Conservation (phyloP, 495 filamentous ascomycete genomes). For the Hypoxylon fragiforme region DNA sequence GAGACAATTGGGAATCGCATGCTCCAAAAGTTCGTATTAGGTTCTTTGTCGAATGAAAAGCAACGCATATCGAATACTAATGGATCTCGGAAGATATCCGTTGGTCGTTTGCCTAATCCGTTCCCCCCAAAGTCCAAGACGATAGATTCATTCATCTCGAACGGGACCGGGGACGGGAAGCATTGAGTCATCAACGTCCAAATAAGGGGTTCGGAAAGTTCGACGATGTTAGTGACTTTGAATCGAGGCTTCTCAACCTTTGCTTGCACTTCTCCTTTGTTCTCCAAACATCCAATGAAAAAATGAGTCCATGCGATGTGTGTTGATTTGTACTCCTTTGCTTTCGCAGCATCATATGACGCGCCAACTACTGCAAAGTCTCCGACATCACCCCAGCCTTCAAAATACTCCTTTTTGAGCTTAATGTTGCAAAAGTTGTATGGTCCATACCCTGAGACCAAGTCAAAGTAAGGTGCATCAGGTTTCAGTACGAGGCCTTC, state of each 20-base stretch:
- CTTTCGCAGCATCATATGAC: constrained; percentile 63
- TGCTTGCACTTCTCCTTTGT: constrained; percentile 64
- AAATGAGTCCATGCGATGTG: constrained; percentile 75
- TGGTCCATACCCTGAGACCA: constrained; percentile 39
- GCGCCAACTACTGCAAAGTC: constrained; percentile 81
- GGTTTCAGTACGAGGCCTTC: constrained; percentile 84
- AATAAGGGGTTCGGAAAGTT: constrained; percentile 45
- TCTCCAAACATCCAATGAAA: constrained; percentile 74
- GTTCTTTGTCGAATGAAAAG: constrained; percentile 50
- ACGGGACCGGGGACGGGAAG: constrained; percentile 39
- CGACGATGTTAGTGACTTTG: constrained; percentile 60
- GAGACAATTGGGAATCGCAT: constrained; percentile 50
- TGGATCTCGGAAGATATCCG: constrained; percentile 44
- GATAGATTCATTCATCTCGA: constrained; percentile 37
- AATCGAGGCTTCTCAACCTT: constrained; percentile 60
- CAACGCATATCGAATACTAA: constrained; percentile 53
- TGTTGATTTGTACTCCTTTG: constrained; percentile 48
- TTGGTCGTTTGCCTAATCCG: constrained; percentile 32
- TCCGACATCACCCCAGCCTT: constrained; percentile 74
- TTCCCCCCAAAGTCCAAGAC: constrained; percentile 36
- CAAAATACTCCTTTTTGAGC: constrained; percentile 89
- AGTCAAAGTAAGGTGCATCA: constrained; percentile 76
- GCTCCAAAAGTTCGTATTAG: constrained; percentile 50
- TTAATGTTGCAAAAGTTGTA: constrained; percentile 69
- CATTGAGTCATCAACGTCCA: constrained; percentile 38